Conservation (phyloP, 306 rosid species). For the Corylus avellana region DNA sequence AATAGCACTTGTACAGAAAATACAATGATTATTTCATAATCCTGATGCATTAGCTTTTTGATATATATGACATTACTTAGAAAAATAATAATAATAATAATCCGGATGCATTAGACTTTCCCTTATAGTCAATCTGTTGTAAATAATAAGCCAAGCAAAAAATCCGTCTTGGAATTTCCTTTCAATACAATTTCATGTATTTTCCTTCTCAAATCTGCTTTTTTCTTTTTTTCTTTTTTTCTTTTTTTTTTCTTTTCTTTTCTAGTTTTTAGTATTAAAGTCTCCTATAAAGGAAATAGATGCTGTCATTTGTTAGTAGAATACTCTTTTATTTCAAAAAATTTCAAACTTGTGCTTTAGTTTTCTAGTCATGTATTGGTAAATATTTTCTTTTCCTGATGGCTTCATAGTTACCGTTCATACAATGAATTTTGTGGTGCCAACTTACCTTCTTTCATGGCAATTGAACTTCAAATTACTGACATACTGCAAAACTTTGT, state of each 20-base stretch:
- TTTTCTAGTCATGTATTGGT: not conserved
- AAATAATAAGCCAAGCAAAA: not conserved
- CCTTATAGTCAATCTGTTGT: not conserved
- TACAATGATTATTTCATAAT: not conserved
- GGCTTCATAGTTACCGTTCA: not conserved
- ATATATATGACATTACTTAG: no score
- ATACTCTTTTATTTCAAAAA: not conserved
- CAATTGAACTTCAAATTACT: conserved; percentile 27
- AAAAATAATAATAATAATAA: no score
- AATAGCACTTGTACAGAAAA: not conserved
- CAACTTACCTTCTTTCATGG: not conserved
- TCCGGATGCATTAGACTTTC: not conserved
- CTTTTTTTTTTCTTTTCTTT: not conserved
- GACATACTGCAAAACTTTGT: conserved; percentile 16
- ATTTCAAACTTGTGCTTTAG: not conserved
- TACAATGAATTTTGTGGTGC: not conserved
- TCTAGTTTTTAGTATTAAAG: not conserved
- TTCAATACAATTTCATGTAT: not conserved
- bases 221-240: not conserved
- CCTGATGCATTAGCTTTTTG: not conserved
- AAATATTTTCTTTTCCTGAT: not conserved
- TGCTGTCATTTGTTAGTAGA: not conserved
- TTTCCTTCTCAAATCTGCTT: not conserved
- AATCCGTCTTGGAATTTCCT: not conserved
- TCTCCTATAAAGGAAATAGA: not conserved